phyloP scores from a whole-genome alignment of 1,284 basidiomycete genomes.

The Austroboletus novae-zelandiae region DNA sequence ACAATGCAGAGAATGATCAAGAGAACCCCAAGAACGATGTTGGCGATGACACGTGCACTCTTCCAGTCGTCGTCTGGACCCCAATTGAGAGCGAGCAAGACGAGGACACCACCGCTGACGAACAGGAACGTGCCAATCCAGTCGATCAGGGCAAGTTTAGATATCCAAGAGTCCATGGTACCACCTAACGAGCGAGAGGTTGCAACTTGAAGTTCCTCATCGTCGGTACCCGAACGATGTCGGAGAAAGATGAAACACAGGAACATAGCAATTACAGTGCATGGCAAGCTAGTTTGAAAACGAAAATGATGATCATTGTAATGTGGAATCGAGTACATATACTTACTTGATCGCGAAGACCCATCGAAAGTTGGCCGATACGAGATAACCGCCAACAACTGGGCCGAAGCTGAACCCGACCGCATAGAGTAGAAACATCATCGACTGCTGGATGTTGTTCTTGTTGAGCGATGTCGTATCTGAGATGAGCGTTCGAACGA shows the following conservation, averaged over 20 bases:
- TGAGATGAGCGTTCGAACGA: constrained; percentile 43
- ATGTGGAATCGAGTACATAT: background rate
- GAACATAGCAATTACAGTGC: constrained; percentile 36
- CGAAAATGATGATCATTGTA: background rate
- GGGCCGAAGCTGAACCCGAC: constrained; percentile 47
- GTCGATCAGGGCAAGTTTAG: constrained; percentile 41
- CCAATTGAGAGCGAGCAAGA: constrained; percentile 41
- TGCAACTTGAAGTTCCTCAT: constrained; percentile 12
- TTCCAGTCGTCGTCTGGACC: constrained; percentile 37
- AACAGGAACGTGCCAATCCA: constrained; percentile 47
- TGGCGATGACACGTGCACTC: constrained; percentile 34
- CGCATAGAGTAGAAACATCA: constrained; percentile 43
- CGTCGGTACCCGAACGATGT: constrained; percentile 23
- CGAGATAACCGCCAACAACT: constrained; percentile 44
- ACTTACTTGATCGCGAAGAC: constrained; percentile 54
- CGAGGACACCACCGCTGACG: constrained; percentile 34
- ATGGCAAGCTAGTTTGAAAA: constrained; percentile 14
- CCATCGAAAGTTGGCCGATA: constrained; percentile 45
- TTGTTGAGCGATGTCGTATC: constrained; percentile 42
- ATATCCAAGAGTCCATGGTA: constrained; percentile 21
- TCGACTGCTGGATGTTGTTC: constrained; percentile 43
- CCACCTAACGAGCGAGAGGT: background rate
- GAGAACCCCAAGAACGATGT: constrained; percentile 38
- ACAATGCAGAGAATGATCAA: constrained; percentile 35
- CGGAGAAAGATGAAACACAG: constrained; percentile 44